Evolutionary conservation across 306 rosid species (phyloP), one percentile per base, ranked within the genome.

Genomic region (Oemleria cerasiformis): DNA sequence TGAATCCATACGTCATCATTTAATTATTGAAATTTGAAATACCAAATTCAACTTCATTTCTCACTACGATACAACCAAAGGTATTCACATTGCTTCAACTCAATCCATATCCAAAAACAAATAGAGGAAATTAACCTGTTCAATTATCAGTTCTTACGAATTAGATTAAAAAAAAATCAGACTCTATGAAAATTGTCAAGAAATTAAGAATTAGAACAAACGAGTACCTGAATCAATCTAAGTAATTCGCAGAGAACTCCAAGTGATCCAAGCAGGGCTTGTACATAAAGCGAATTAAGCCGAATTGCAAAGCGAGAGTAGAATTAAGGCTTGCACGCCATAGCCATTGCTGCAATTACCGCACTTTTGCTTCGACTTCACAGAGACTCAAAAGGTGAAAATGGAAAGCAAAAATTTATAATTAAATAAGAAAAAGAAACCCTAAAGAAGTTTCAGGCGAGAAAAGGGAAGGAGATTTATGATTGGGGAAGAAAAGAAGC

Each of bases 321-420:
- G 57, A 44, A 73, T 80, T 39, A 77, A 83, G 80, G 64, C 84
- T 82, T 69, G 66, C 38, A 84, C 84, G 75, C 44, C 81, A 73
- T 60, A 58, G 60, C 44, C 70, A 44, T 23, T 47, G 57, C 42
- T 55, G 36, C 11, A 17, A 7, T 66, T 47, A 69, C 54, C 73
- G 69, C 81, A 73, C 77, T 63, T 63, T 83, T 73, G 92, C 87
- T 86, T 85, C 64, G 71, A 86, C 81, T 86, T 82, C 77, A 86
- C 71, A 60, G 61, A 65, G 65, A 71, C 57, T 53, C 16, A 34
- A 71, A 64, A 12, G 9, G 1, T 17, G n/a, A 48, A 69, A 21
- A 7, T 25, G 30, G 30, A 25, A 25, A 30, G 36, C 36, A 1
- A 30, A 30, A 30, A 1, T 30, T 30, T 30, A 30, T 30, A 4